Percentiles rank a stretch among this genome's conserved stretches.
phyloP scores from a whole-genome alignment of 768 basidiomycete genomes.

The Austroboletus eburneus region DNA sequence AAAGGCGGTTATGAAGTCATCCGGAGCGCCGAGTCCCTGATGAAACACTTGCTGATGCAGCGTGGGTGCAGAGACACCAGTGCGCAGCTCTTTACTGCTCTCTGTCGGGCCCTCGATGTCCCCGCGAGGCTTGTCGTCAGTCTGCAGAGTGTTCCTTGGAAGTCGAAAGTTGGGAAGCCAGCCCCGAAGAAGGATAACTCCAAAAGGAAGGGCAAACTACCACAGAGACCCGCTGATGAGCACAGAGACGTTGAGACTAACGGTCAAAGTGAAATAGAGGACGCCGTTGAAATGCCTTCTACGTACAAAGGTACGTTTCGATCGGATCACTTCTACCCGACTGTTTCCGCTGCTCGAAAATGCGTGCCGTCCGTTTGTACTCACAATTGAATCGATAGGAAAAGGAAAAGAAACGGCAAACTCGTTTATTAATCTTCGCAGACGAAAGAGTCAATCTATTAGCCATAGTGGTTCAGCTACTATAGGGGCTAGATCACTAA shows the following conservation, averaged over 20 bases:
- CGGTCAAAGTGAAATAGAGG: slow-evolving; percentile 38
- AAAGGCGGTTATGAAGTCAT: slow-evolving; percentile 59
- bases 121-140: slow-evolving; percentile 87
- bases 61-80: slow-evolving; percentile 81
- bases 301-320: slow-evolving; percentile 34
- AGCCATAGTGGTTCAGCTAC: slow-evolving; percentile 33
- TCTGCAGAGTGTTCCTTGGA: slow-evolving; percentile 91
- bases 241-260: slow-evolving; percentile 26
- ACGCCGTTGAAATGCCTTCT: slow-evolving; percentile 29
- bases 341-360: neutral
- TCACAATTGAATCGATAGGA: slow-evolving; percentile 30
- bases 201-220: slow-evolving; percentile 36
- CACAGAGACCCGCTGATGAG: slow-evolving; percentile 17
- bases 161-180: slow-evolving; percentile 56
- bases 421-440: slow-evolving; percentile 56
- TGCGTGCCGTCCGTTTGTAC: slow-evolving; percentile 1
- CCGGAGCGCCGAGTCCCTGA: slow-evolving; percentile 76
- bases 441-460: slow-evolving; percentile 47
- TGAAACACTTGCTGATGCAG: slow-evolving; percentile 86
- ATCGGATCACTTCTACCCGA: slow-evolving; percentile 3
- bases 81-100: slow-evolving; percentile 86
- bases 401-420: slow-evolving; percentile 57
- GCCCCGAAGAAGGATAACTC: slow-evolving; percentile 36
- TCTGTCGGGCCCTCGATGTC: slow-evolving; percentile 82
- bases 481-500: slow-evolving; percentile 11